Evolutionary conservation across 2,329 filamentous ascomycete species (phyloP).

Genomic region (Pochonia chlamydosporia): DNA sequence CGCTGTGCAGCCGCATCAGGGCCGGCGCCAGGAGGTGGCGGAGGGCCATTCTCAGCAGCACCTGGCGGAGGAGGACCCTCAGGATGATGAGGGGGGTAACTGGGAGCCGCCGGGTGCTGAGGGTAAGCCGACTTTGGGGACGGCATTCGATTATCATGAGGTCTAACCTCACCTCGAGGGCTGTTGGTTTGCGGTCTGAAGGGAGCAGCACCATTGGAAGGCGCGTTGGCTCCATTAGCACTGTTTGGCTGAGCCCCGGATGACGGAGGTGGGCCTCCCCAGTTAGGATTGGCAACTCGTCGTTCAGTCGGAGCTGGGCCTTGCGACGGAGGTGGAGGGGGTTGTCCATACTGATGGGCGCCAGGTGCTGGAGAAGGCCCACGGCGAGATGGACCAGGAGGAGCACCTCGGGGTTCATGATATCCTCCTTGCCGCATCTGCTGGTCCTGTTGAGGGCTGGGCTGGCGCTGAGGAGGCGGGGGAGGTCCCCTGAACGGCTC

Average conservation of each 20-base stretch:
- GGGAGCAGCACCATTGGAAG: constrained; percentile 54
- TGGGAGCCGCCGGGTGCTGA: constrained; percentile 56
- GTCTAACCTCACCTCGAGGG: constrained; percentile 75
- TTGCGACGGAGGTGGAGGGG: constrained; percentile 34
- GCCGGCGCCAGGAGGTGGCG: constrained; percentile 37
- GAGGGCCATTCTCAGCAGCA: constrained; percentile 51
- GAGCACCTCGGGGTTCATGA: constrained; percentile 33
- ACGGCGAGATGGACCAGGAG: constrained; percentile 39
- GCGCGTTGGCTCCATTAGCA: constrained; percentile 29
- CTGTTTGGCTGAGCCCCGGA: constrained; percentile 31
- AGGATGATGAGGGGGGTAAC: constrained; percentile 63
- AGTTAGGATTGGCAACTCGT: constrained; percentile 55
- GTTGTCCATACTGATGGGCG: constrained; percentile 40
- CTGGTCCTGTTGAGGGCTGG: constrained; percentile 67
- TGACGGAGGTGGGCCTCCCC: constrained; percentile 47
- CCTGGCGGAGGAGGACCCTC: constrained; percentile 50
- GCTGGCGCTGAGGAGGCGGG: constrained; percentile 63
- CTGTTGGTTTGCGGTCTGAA: constrained; percentile 70
- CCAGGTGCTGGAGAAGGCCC: constrained; percentile 37
- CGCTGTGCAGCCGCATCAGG: constrained; percentile 61
- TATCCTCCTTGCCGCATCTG: constrained; percentile 55
- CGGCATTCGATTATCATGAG: constrained; percentile 79
- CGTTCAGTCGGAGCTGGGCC: constrained; percentile 47
- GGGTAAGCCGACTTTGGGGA: constrained; percentile 86
- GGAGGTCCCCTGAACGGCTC: constrained; percentile 63